These are phyloP conservation scores for Penstemon newberryi DNA, from an alignment of 257 asterid species.

Conservation along the genomic window DNA sequence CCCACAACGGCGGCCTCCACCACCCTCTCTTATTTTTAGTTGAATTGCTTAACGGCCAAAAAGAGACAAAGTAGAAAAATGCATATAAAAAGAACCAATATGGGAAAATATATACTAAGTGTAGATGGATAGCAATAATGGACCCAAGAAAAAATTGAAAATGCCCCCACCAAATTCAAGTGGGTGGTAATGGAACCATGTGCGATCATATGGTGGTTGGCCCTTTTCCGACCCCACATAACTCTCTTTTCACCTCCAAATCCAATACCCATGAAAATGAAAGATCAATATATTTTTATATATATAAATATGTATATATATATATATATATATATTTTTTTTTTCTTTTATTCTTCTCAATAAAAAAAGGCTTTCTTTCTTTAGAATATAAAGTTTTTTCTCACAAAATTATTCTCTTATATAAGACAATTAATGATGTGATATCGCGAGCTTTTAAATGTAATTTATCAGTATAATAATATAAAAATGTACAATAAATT, in stretches of 20 bases:
- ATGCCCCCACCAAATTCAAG: slow-evolving; percentile 44
- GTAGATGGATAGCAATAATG: slow-evolving; percentile 31
- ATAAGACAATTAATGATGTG: neutral
- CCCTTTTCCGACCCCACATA: slow-evolving; percentile 63
- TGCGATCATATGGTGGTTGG: slow-evolving; percentile 96
- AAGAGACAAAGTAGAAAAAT: slow-evolving; percentile 25
- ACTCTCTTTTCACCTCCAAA: slow-evolving; percentile 43
- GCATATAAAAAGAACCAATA: slow-evolving; percentile 1
- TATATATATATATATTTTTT: neutral
- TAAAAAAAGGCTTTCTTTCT: no score
- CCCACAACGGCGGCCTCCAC: slow-evolving; percentile 31
- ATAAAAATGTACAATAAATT: no score
- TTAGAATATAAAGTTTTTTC: no score
- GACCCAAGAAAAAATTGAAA: slow-evolving; percentile 21
- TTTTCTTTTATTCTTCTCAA: neutral
- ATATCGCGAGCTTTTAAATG: no score
- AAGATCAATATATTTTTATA: slow-evolving; percentile 24
- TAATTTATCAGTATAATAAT: no score
- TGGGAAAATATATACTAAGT: slow-evolving; percentile 14
- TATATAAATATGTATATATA: neutral
- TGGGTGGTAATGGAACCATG: slow-evolving; percentile 72
- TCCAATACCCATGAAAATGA: slow-evolving; percentile 42
- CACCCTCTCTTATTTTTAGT: slow-evolving; percentile 17
- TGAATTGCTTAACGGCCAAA: slow-evolving; percentile 24
- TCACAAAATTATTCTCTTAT: no score